phyloP scores from a whole-genome alignment of 208 protist genomes.

The Leishmania lainsoni region DNA sequence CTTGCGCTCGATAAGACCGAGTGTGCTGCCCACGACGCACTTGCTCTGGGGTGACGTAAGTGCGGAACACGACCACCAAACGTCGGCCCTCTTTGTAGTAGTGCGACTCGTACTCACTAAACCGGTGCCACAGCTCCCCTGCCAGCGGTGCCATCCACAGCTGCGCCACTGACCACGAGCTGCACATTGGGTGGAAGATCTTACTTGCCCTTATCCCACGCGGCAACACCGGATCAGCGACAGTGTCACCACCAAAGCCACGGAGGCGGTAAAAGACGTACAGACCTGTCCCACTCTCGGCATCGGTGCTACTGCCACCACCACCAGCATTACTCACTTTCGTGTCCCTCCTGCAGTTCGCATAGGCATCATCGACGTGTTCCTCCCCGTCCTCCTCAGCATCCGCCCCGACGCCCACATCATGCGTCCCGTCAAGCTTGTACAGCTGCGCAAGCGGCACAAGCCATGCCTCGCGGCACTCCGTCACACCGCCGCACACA shows the following conservation, averaged over 20 bases:
- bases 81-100: constrained; percentile 40
- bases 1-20: constrained; percentile 35
- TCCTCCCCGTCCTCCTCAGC: constrained; percentile 8
- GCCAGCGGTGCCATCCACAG: constrained; percentile 73
- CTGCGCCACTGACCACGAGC: constrained; percentile 29
- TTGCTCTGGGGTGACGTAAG: constrained; percentile 18
- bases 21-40: constrained; percentile 27
- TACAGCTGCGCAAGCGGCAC: constrained; percentile 32
- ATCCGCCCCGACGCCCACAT: constrained; percentile 15
- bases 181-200: constrained; percentile 50
- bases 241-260: constrained; percentile 43
- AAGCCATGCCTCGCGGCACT: constrained; percentile 69
- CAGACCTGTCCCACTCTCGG: constrained; percentile 11
- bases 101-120: constrained; percentile 44
- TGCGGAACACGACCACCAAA: constrained; percentile 58
- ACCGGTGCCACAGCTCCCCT: constrained; percentile 64
- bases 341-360: constrained; percentile 37
- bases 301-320: constrained; percentile 39
- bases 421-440: constrained; percentile 12
- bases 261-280: constrained; percentile 57
- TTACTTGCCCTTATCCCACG: constrained; percentile 71
- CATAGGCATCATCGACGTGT: constrained; percentile 16
- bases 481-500: constrained; percentile 41
- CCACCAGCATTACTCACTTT: constrained; percentile 83
- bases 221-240: constrained; percentile 44